phyloP scores from a whole-genome alignment of 1,139 yeast species.

The Protomyces inundatus region DNA sequence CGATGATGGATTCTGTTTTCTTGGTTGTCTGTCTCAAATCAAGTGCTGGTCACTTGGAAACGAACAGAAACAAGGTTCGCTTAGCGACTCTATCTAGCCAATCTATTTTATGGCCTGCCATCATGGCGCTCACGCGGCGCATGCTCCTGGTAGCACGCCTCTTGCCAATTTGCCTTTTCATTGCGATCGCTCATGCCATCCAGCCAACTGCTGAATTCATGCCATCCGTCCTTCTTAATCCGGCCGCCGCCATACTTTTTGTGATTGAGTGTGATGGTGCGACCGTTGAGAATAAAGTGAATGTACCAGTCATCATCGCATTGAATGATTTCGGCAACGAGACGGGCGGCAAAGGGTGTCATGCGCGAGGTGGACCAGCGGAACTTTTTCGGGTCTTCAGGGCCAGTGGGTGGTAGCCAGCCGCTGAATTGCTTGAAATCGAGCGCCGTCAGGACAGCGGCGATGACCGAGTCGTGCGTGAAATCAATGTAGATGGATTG shows the following conservation, averaged over 20 bases:
- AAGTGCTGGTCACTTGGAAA: too few relatives aligned
- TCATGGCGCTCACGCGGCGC: background rate
- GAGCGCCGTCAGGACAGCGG: slow-evolving; percentile 41
- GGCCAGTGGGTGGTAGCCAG: slow-evolving; percentile 10
- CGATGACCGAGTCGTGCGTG: slow-evolving; percentile 44
- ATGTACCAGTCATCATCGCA: slow-evolving; percentile 38
- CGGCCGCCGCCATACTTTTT: slow-evolving; percentile 14
- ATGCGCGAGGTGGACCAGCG: slow-evolving; percentile 32
- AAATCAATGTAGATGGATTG: slow-evolving; percentile 45
- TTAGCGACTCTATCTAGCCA: background rate
- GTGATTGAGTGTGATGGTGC: slow-evolving; percentile 40
- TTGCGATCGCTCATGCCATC: slow-evolving; percentile 17
- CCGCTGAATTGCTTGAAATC: slow-evolving; percentile 12
- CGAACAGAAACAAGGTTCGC: too few relatives aligned
- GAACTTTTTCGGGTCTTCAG: background rate
- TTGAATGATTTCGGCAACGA: slow-evolving; percentile 42
- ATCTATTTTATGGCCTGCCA: background rate
- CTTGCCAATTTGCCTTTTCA: slow-evolving; percentile 11
- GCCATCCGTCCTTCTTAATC: slow-evolving; percentile 16
- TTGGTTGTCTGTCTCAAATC: too few relatives aligned
- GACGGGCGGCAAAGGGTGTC: slow-evolving; percentile 45
- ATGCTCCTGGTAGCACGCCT: slow-evolving; percentile 11
- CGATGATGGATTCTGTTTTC: too few relatives aligned
- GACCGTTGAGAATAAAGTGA: slow-evolving; percentile 42
- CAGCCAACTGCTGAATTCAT: background rate